Evolutionary conservation across 116 monocot species (phyloP), one percentile per base, ranked within the genome.

Genomic region (Dioscorea cayenensis): DNA sequence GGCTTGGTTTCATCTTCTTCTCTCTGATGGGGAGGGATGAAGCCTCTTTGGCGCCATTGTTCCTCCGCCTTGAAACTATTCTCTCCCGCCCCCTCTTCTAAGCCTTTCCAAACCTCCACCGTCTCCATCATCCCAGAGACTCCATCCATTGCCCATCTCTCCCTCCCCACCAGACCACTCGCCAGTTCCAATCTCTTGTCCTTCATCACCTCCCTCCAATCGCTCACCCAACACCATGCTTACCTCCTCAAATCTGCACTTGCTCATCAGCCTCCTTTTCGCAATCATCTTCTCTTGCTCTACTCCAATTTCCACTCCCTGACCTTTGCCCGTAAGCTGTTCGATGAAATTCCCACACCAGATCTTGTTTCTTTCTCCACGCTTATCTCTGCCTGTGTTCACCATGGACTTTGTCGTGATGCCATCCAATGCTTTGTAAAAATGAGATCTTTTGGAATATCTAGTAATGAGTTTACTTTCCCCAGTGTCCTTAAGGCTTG

Each of bases 311-410:
- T 73, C 70, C 63, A 71, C 74, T 63, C 67, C 72, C 79, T 80
- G 1, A 0, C 13, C 19, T 23, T 8, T 17, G 87, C 90, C 66
- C 83, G 80, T 72, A 68, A 76, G 16, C 65, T 94, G 76, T 90
- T 94, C 85, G 87, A 90, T 73, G 90, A 87, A 90, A 85, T 87
- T 14, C 76, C 84, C 73, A 35, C 67, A 49, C 85, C 90, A 14
- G 72, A 77, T 73, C 80, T 83, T 61, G 63, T 84, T 71, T 72
- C 87, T 7, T 93, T 76, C 72, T 89, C 94, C 9, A 63, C 80
- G 32, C 83, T 87, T 69, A 74, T 90, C 64, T 85, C 94, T 25
- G 32, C 80, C n/a, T 90, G 78, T 74, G 73, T 77, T 74, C 60
- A 58, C 77, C 82, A 70, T 38, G 75, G 75, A 11, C 74, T 87